phyloP scores from a whole-genome alignment of 768 basidiomycete genomes.

The Agaricus blazei region DNA sequence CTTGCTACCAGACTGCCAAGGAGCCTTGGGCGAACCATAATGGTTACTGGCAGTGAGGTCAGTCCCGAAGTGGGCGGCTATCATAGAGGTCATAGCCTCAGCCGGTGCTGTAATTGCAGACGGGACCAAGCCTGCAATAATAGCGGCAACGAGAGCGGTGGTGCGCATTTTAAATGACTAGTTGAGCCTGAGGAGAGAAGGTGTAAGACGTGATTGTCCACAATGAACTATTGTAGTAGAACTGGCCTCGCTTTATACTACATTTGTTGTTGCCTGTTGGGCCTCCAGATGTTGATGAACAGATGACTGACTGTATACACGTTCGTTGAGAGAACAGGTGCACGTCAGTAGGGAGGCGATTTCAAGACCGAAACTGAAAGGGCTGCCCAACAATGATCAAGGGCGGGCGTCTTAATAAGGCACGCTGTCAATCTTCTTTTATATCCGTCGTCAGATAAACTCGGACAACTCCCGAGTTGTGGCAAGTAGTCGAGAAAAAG shows the following conservation, averaged over 20 bases:
- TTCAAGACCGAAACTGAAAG: not conserved
- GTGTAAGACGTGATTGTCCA: not conserved
- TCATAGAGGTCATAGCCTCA: not conserved
- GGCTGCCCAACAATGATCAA: too few relatives aligned
- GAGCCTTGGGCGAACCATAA: slow-evolving; percentile 34
- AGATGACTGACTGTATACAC: not conserved
- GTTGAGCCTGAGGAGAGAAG: not conserved
- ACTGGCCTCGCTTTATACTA: not conserved
- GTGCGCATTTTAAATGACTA: not conserved
- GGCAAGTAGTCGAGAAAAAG: too few relatives aligned
- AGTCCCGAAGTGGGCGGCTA: slow-evolving; percentile 12
- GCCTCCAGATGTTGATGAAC: not conserved
- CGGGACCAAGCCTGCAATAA: not conserved
- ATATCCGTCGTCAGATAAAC: too few relatives aligned
- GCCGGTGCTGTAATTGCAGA: not conserved
- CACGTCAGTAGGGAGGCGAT: not conserved
- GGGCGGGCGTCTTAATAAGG: too few relatives aligned
- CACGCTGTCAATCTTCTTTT: too few relatives aligned
- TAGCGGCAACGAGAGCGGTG: not conserved
- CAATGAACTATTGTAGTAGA: not conserved
- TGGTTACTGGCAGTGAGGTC: slow-evolving; percentile 26
- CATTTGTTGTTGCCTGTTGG: slow-evolving; percentile 1
- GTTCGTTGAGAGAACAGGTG: not conserved
- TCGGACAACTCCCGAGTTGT: too few relatives aligned
- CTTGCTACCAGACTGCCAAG: slow-evolving; percentile 26